Evolutionary conservation across 2,329 filamentous ascomycete species (phyloP).

Genomic region (Zymoseptoria tritici): DNA sequence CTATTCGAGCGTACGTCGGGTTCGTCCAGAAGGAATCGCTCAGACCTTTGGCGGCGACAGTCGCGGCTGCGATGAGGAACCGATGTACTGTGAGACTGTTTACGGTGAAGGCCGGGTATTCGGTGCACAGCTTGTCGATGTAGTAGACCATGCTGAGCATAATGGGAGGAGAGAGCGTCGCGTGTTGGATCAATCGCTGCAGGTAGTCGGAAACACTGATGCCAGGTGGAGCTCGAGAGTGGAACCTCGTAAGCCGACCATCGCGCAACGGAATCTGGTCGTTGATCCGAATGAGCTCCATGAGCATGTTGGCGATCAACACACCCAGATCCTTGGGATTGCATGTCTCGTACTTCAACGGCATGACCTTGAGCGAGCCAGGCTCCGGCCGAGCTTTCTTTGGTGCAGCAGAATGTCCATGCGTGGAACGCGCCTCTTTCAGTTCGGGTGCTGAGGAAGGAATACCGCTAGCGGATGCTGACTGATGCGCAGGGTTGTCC

Average conservation of each 20-base stretch:
- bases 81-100: conserved; percentile 94
- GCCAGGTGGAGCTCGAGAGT: conserved; percentile 72
- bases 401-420: conserved; percentile 28
- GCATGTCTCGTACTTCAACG: conserved; percentile 72
- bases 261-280: conserved; percentile 78
- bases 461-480: conserved; percentile 4
- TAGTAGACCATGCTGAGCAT: conserved; percentile 99
- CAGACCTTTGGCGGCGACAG: conserved; percentile 89
- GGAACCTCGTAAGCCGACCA: conserved; percentile 84
- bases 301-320: conserved; percentile 88
- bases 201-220: conserved; percentile 95
- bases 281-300: conserved; percentile 89
- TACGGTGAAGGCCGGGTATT: conserved; percentile 93
- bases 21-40: conserved; percentile 99
- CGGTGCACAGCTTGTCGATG: conserved; percentile 85
- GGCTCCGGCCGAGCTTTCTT: conserved; percentile 43
- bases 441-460: conserved; percentile 9
- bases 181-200: conserved; percentile 84
- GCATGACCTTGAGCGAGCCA: conserved; percentile 51
- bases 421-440: conserved; percentile 25
- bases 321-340: conserved; percentile 79
- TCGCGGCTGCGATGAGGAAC: conserved; percentile 91
- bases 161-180: conserved; percentile 84
- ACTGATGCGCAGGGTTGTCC: conserved; percentile 7
- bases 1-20: conserved; percentile 87